Evolutionary conservation across 306 rosid genomes (phyloP), one percentile per base, ranked within the genome.

Genomic region (Acacia melanoxylon): DNA sequence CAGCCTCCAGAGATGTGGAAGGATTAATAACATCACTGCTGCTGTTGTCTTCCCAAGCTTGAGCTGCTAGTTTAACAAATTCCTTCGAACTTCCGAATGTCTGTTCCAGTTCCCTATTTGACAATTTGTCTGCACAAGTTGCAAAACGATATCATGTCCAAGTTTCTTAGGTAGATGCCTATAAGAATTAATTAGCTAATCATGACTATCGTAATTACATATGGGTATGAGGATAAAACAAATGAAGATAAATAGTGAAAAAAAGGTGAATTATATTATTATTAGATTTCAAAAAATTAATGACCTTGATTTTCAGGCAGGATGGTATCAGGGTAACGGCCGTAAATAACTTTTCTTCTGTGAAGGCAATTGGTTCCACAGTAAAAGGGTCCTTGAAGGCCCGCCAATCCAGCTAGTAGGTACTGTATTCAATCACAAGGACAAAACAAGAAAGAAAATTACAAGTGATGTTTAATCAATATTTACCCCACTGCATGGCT

Each of bases 321-420:
- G 17, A 65, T n/a, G 14, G 51, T 17, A 19, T 52, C 1, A 7
- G 92, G 90, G 14, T 72, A 78, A 22, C 85, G 56, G 19, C 91
- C 97, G 33, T 91, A 92, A 16, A 93, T 85, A 44, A 87, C 85
- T 82, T 86, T 88, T 71, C 91, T 83, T 83, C 90, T 83, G 31
- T 87, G 91, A 15, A 91, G 7, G 67, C 91, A 89, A 41, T 83
- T 82, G 25, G 92, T 89, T 69, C 94, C 94, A 0, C 2, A 31
- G 62, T 89, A 87, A 3, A 25, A n/a, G 5, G 74, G 35, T 42
- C 92, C 94, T 87, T 91, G 95, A 37, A 91, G 69, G 22, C 91
- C 94, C 2, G 80, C 63, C 2, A 83, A 0, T 76, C 97, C 93
- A 1, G 29, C 14, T 4, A n/a, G 74, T 3, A 54, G 0, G 78